Base-by-base conservation (phyloP, 2,329 filamentous ascomycete species). In the Fusarium sp. region DNA sequence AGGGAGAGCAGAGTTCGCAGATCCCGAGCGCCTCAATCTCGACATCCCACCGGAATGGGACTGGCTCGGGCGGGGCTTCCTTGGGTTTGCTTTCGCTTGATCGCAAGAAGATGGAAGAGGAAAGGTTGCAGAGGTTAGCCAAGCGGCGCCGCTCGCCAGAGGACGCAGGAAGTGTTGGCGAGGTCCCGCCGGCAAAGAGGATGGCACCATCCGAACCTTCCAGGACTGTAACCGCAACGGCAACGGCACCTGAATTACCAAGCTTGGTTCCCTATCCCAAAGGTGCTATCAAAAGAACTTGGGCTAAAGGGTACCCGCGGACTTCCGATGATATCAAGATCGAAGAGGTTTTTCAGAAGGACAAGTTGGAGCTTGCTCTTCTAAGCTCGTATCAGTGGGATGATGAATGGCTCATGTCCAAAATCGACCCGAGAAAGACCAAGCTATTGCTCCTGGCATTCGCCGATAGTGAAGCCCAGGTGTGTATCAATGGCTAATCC, bases 301-400 rank as follows among this genome's bases (percentile, higher is more conserved):
- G 92, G 89, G 90, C 89, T 0, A 84, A 84, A 39, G 90, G 91
- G 5, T 89, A 88, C 70, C 83, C 87, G 4, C 86, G 93, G 39
- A 84, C 80, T 0, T 84, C 84, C 8, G 88, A 94, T 68, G 94
- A 97, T 70, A 94, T 98, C 78, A 96, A 91, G 67, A 90, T 98
- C 44, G 94, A 97, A 76, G 94, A 98, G 79, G 88, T 98, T 0
- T 81, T 98, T 3, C 92, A 97, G 79, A 91, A 89, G 68, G 82
- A 89, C 4, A 86, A 91, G 17, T 84, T 98, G 13, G 85, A 93
- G 55, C 88, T 94, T 42, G 95, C 94, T 2, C 88, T 98, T 0
- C 83, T 98, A 9, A 97, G 94, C 74, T 93, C 95, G 0, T 98
- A 93, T 75, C 90, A 95, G 78, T 96, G 93, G 90, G 92, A 98